A percentile compares a stretch with the other conserved stretches of the same genome.
phyloP scores from a whole-genome alignment of 1,284 basidiomycete species.

The Austroboletus rostrupii region DNA sequence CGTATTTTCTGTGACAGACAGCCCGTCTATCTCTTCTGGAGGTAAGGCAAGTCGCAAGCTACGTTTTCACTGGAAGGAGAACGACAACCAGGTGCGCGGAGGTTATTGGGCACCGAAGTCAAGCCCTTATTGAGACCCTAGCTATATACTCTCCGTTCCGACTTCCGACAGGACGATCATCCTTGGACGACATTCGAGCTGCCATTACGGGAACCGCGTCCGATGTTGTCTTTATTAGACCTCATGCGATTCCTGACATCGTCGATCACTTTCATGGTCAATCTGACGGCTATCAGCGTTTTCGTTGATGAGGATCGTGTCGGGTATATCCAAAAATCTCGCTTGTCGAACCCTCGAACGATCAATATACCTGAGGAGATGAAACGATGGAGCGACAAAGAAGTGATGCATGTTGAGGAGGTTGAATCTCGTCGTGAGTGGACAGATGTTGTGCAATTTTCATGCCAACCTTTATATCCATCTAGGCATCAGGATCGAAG shows the following conservation, averaged over 20 bases:
- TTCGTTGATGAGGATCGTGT: conserved; percentile 79
- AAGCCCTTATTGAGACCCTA: neutral
- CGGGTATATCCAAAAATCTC: conserved; percentile 68
- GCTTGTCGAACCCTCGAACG: conserved; percentile 53
- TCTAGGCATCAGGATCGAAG: conserved; percentile 3
- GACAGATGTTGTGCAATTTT: neutral
- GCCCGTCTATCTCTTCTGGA: conserved; percentile 1
- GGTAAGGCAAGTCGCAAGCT: conserved; percentile 59
- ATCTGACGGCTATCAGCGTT: conserved; percentile 73
- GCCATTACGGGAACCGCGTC: conserved; percentile 77
- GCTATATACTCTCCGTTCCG: conserved; percentile 63
- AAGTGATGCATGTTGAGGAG: conserved; percentile 21
- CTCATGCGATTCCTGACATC: conserved; percentile 89
- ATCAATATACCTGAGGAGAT: conserved; percentile 32
- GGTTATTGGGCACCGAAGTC: neutral
- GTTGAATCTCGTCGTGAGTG: conserved; percentile 21
- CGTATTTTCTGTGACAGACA: conserved; percentile 67
- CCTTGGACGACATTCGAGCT: conserved; percentile 95
- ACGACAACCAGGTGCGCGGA: conserved; percentile 58
- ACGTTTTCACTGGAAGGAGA: conserved; percentile 93
- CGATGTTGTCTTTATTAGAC: conserved; percentile 82
- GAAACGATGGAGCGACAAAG: conserved; percentile 14
- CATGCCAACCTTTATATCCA: neutral
- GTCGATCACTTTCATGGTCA: conserved; percentile 91
- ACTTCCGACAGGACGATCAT: conserved; percentile 38